Percentiles rank a stretch among this genome's conserved stretches.
phyloP scores from a whole-genome alignment of 768 basidiomycete genomes.

The Tephrocybe sp. region DNA sequence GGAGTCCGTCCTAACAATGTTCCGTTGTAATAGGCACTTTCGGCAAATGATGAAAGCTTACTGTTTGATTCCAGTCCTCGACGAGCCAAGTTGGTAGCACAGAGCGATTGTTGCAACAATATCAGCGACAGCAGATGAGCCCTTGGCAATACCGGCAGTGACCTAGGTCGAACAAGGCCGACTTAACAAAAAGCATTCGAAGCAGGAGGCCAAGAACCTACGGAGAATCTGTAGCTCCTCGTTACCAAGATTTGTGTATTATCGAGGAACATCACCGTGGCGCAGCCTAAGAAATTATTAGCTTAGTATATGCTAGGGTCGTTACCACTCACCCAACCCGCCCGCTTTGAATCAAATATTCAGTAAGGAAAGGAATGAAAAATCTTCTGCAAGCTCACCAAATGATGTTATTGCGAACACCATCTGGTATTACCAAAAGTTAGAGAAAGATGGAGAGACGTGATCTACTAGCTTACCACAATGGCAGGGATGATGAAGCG shows the following conservation, averaged over 20 bases:
- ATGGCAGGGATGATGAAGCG: slow-evolving; percentile 13
- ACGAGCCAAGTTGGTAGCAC: slow-evolving; percentile 28
- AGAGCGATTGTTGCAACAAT: slow-evolving; percentile 35
- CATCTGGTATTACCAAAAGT: neutral
- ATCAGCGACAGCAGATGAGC: slow-evolving; percentile 34
- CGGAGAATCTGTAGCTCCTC: slow-evolving; percentile 21
- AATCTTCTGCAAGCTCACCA: neutral
- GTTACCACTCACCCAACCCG: neutral
- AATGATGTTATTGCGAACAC: slow-evolving; percentile 7
- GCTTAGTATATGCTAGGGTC: no score
- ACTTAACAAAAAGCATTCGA: neutral
- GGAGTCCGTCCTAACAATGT: slow-evolving; percentile 26
- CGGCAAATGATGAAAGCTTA: slow-evolving; percentile 5
- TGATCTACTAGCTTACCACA: slow-evolving; percentile 10
- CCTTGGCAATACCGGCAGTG: slow-evolving; percentile 36
- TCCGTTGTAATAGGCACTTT: neutral
- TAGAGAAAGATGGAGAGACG: neutral
- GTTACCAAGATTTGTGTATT: slow-evolving; percentile 16
- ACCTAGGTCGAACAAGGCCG: slow-evolving; percentile 25
- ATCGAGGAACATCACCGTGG: slow-evolving; percentile 4
- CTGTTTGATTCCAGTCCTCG: slow-evolving; percentile 30
- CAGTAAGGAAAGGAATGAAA: neutral
- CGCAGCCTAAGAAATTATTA: slow-evolving; percentile 1
- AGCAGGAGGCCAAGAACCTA: slow-evolving; percentile 5
- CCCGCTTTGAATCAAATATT: neutral